These are phyloP conservation scores for Cordyceps cateniannulata DNA, from an alignment of 2,329 filamentous ascomycete genomes.

Conservation along the genomic window DNA sequence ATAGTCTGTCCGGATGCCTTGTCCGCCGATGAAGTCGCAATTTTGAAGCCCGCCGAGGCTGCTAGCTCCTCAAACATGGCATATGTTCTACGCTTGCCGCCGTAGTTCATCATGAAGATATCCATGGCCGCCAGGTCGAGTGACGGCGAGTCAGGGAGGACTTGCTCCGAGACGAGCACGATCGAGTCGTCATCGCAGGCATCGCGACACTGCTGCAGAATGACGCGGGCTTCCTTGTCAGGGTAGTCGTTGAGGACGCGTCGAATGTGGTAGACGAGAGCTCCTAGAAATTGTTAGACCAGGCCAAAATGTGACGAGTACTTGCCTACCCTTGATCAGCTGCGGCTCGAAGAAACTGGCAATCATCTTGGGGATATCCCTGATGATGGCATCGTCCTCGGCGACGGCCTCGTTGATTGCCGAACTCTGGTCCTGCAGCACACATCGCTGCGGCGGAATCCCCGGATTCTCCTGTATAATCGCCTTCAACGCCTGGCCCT, in stretches of 20 bases:
- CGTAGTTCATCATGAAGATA: neutral
- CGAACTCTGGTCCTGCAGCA: conserved; percentile 25
- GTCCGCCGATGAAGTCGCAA: neutral
- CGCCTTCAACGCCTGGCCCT: conserved; percentile 23
- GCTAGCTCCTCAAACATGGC: neutral
- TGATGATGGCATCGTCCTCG: conserved; percentile 10
- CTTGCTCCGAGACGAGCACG: neutral
- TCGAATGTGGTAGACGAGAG: conserved; percentile 30
- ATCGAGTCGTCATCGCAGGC: neutral
- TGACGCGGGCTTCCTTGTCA: conserved; percentile 21
- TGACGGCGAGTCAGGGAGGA: neutral
- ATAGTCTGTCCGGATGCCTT: neutral
- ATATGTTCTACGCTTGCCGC: neutral
- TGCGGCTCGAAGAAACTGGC: conserved; percentile 18
- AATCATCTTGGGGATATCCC: conserved; percentile 19
- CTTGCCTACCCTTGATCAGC: conserved; percentile 13
- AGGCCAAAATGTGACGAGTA: neutral
- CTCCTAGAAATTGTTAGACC: conserved; percentile 21
- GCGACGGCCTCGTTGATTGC: conserved; percentile 22
- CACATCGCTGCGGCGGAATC: conserved; percentile 22
- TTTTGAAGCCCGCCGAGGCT: neutral
- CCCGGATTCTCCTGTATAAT: conserved; percentile 21
- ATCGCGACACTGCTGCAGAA: neutral
- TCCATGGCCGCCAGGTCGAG: neutral
- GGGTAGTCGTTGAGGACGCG: conserved; percentile 32